These are phyloP conservation scores for Yamadazyma aaseri DNA, from an alignment of 1,139 yeast genomes.

Conservation along the genomic window DNA sequence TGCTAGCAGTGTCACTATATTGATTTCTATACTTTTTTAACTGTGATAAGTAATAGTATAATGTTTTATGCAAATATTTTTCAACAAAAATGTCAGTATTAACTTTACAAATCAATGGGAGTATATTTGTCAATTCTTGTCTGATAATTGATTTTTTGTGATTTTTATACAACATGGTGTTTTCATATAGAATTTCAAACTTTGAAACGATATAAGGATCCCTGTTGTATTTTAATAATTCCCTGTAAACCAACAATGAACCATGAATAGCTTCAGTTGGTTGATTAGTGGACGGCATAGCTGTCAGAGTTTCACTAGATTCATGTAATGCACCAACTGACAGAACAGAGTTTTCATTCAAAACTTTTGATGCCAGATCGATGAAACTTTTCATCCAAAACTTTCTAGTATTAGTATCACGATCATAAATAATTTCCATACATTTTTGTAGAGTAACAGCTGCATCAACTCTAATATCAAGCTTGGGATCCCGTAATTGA, in stretches of 20 bases:
- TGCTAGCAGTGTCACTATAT: slow-evolving; percentile 38
- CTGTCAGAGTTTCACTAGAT: slow-evolving; percentile 3
- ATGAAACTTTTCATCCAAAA: slow-evolving; percentile 75
- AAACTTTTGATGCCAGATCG: slow-evolving; percentile 51
- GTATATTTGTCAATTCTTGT: slow-evolving; percentile 75
- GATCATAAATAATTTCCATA: slow-evolving; percentile 69
- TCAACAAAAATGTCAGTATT: slow-evolving; percentile 77
- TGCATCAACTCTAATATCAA: slow-evolving; percentile 76
- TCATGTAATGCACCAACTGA: slow-evolving; percentile 4
- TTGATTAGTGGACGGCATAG: slow-evolving; percentile 16
- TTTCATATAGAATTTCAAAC: slow-evolving; percentile 76
- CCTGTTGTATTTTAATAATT: slow-evolving; percentile 68
- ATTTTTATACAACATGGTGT: slow-evolving; percentile 71
- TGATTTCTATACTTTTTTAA: slow-evolving; percentile 63
- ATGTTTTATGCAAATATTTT: slow-evolving; percentile 75
- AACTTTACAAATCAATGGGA: slow-evolving; percentile 81
- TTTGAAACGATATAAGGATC: slow-evolving; percentile 48
- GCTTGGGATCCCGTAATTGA: slow-evolving; percentile 77
- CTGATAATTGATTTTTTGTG: slow-evolving; percentile 75
- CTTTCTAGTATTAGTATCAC: slow-evolving; percentile 70
- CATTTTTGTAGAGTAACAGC: slow-evolving; percentile 80
- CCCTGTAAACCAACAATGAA: slow-evolving; percentile 77
- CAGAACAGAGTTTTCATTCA: slow-evolving; percentile 24
- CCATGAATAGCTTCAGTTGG: slow-evolving; percentile 81
- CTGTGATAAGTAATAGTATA: slow-evolving; percentile 75